These are phyloP conservation scores for Fraxinus cuspidata DNA, from an alignment of 257 asterid species.

Conservation along the genomic window DNA sequence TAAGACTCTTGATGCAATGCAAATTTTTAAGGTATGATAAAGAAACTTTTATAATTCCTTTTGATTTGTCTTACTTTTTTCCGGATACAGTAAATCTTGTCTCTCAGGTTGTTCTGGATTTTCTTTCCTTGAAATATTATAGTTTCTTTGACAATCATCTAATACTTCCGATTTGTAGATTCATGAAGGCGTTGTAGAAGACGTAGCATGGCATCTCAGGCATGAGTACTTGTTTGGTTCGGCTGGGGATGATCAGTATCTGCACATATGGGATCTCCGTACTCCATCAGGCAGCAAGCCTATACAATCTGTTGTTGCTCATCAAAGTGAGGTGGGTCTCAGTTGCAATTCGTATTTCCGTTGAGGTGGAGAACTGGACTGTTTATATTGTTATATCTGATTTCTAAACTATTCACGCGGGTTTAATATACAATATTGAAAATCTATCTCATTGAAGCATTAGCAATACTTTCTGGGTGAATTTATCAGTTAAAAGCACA, in stretches of 20 bases:
- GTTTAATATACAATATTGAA: not conserved
- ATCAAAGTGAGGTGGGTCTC: slow-evolving; percentile 80
- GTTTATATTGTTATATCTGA: not conserved
- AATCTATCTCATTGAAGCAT: not conserved
- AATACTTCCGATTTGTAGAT: slow-evolving; percentile 39
- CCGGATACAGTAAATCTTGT: not conserved
- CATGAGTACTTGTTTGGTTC: slow-evolving; percentile 96
- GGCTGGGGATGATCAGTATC: slow-evolving; percentile 93
- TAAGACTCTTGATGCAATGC: slow-evolving; percentile 81
- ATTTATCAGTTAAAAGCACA: not conserved
- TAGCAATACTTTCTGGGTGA: not conserved
- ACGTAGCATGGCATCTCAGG: slow-evolving; percentile 98
- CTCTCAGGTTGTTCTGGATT: not conserved
- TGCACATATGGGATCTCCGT: slow-evolving; percentile 91
- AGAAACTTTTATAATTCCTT: not conserved
- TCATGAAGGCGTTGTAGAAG: slow-evolving; percentile 98
- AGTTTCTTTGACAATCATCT: slow-evolving; percentile 23
- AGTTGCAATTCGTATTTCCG: slow-evolving; percentile 9
- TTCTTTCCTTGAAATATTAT: slow-evolving; percentile 7
- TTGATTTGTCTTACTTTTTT: not conserved
- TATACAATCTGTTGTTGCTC: slow-evolving; percentile 88
- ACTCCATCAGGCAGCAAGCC: slow-evolving; percentile 69
- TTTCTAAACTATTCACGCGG: not conserved
- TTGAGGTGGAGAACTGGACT: not conserved
- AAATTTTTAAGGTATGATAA: slow-evolving; percentile 70